Conservation (phyloP, 495 filamentous ascomycete species). For the Neurospora hispaniola region DNA sequence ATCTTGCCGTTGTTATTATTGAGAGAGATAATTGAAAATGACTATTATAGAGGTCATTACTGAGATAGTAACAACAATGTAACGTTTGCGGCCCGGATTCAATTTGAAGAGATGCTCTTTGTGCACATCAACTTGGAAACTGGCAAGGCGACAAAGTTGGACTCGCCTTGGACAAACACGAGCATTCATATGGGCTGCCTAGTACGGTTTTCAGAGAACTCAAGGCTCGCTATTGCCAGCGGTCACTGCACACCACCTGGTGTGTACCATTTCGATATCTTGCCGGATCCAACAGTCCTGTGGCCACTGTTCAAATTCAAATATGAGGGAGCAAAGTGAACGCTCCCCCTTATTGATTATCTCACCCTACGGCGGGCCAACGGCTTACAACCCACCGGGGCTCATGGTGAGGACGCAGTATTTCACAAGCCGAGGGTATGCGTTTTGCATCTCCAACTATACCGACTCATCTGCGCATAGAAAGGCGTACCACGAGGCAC, state of each 20-base stretch:
- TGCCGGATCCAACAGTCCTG: constrained; percentile 12
- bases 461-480: constrained; percentile 40
- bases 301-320: constrained; percentile 35
- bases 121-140: constrained; percentile 21
- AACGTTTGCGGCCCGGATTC: constrained; percentile 21
- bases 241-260: constrained; percentile 11
- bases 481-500: constrained; percentile 32
- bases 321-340: constrained; percentile 18
- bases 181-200: constrained; percentile 8
- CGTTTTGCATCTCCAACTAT: constrained; percentile 38
- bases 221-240: constrained; percentile 18
- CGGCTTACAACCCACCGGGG: constrained; percentile 18
- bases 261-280: constrained; percentile 16
- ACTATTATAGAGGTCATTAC: too few relatives aligned
- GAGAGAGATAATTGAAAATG: rapidly evolving
- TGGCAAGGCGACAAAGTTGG: constrained; percentile 5
- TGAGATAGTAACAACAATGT: too few relatives aligned
- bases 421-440: constrained; percentile 42
- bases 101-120: constrained; percentile 15
- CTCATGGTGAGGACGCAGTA: constrained; percentile 24
- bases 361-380: constrained; percentile 41
- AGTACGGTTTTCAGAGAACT: constrained; percentile 11
- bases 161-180: constrained; percentile 5
- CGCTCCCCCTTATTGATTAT: constrained; percentile 32
- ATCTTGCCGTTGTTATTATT: too few relatives aligned